Conservation (phyloP, 768 basidiomycete genomes). For the Xerocomus spinulosus region DNA sequence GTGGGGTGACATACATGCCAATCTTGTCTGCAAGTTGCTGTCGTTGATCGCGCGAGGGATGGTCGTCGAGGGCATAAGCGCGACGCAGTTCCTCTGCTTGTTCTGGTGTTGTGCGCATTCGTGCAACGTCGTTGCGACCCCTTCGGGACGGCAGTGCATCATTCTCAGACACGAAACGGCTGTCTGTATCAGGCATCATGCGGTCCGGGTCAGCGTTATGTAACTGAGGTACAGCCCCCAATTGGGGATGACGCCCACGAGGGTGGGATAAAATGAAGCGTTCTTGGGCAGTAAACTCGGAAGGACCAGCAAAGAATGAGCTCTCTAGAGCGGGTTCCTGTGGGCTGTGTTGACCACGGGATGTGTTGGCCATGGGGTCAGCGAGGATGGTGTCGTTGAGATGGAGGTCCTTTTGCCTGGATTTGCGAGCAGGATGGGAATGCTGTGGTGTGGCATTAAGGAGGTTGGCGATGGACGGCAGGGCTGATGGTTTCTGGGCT, state of each 20-base stretch:
- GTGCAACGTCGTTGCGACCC: slow-evolving; percentile 32
- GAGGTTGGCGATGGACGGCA: slow-evolving; percentile 38
- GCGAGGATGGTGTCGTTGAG: slow-evolving; percentile 27
- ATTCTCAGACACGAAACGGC: slow-evolving; percentile 51
- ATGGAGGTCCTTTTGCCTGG: slow-evolving; percentile 32
- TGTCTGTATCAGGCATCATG: slow-evolving; percentile 46
- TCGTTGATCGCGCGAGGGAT: slow-evolving; percentile 64
- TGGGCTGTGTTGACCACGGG: slow-evolving; percentile 5
- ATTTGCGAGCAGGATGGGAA: slow-evolving; percentile 23
- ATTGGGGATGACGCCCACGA: slow-evolving; percentile 27
- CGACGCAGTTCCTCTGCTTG: slow-evolving; percentile 69
- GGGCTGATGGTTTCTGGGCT: slow-evolving; percentile 26
- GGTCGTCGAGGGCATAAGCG: slow-evolving; percentile 58
- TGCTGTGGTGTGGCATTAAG: slow-evolving; percentile 33
- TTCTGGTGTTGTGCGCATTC: slow-evolving; percentile 56
- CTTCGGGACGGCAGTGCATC: slow-evolving; percentile 31
- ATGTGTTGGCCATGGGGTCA: slow-evolving; percentile 6
- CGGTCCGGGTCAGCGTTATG: slow-evolving; percentile 45
- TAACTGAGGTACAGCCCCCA: slow-evolving; percentile 22
- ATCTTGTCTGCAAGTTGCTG: slow-evolving; percentile 62
- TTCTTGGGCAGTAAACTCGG: slow-evolving; percentile 29
- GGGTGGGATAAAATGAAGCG: slow-evolving; percentile 31
- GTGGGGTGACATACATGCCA: slow-evolving; percentile 61
- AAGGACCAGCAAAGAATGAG: slow-evolving; percentile 31
- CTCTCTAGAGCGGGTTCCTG: slow-evolving; percentile 24